Base-by-base conservation (phyloP, 306 rosid species). In the Quercus wislizeni region DNA sequence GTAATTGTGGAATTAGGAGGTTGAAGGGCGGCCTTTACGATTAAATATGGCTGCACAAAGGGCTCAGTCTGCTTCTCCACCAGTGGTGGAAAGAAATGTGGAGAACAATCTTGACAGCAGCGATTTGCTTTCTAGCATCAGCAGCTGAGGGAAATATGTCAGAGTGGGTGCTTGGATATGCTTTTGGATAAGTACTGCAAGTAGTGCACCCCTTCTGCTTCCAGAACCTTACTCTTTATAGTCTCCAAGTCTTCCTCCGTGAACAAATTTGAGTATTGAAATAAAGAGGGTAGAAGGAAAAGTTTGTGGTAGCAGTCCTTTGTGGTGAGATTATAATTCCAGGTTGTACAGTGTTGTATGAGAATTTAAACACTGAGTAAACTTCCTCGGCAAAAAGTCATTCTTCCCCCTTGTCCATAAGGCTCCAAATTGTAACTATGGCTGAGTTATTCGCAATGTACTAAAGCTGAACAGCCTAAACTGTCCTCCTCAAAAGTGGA, bases 21-120 rank as follows among this genome's bases (percentile, higher is more conserved):
- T 93, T 76, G 86, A 95, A 79, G 94, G 94, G 17, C 89, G 99
- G 68, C 82, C 92, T 0, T 80, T 95, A 78, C 88, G 97, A 76
- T 80, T 95, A 79, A 91, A 91, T 67, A 57, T 81, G 79, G 98
- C 98, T 17, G 68, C 84, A 21, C 85, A 65, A 11, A 87, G 81
- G 75, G 74, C 83, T 67, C 21, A 81, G 41, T 65, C 85, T 46
- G 51, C 85, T 41, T 80, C 97, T 10, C 65, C 84, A 19, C 77
- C 87, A 14, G 71, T 58, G 41, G 19, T 41, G 21, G 85, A 76
- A 75, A 76, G 77, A 31, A 81, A 71, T 74, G 38, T 80, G 30
- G 77, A 76, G 71, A 79, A 69, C 75, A 71, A 23, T 74, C 76
- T 80, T 59, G 90, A 87, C 68, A 81, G 79, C 77, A 78, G 83